A percentile compares a stretch with the other conserved stretches of the same genome.
Conservation (phyloP, 495 filamentous ascomycete species). For the Trichoderma virens region DNA sequence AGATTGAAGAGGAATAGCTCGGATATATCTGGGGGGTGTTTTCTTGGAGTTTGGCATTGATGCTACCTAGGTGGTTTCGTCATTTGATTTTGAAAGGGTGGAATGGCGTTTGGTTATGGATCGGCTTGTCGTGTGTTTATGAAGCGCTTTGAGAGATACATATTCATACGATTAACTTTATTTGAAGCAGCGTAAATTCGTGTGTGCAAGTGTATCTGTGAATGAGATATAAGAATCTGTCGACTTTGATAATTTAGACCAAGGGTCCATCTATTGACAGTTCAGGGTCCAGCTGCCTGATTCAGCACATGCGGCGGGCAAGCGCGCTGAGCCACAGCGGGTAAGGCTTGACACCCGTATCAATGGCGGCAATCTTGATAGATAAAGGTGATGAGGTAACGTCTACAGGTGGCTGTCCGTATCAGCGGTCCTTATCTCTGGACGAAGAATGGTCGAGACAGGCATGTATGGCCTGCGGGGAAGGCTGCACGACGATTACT, state of each 20-base stretch:
- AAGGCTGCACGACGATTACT: neutral
- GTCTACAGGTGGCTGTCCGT: neutral
- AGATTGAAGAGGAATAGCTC: constrained; percentile 48
- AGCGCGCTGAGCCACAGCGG: too few relatives aligned
- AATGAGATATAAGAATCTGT: too few relatives aligned
- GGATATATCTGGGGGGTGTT: neutral
- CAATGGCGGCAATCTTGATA: neutral
- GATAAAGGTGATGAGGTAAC: neutral
- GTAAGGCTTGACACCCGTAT: too few relatives aligned
- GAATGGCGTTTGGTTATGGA: neutral
- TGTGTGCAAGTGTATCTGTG: too few relatives aligned
- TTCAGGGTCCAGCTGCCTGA: too few relatives aligned
- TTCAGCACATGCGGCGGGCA: too few relatives aligned
- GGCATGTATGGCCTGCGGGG: too few relatives aligned
- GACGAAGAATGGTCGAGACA: neutral
- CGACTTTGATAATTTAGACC: too few relatives aligned
- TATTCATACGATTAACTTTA: too few relatives aligned
- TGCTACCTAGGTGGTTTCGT: neutral
- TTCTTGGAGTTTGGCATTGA: neutral
- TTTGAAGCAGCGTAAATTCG: too few relatives aligned
- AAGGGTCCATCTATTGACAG: too few relatives aligned
- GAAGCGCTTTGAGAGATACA: neutral
- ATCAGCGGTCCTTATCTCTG: neutral
- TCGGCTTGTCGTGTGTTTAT: neutral
- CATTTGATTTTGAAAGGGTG: neutral